Conservation (phyloP, 371 early-diverging fungal species). For the Mucor plumbeus region DNA sequence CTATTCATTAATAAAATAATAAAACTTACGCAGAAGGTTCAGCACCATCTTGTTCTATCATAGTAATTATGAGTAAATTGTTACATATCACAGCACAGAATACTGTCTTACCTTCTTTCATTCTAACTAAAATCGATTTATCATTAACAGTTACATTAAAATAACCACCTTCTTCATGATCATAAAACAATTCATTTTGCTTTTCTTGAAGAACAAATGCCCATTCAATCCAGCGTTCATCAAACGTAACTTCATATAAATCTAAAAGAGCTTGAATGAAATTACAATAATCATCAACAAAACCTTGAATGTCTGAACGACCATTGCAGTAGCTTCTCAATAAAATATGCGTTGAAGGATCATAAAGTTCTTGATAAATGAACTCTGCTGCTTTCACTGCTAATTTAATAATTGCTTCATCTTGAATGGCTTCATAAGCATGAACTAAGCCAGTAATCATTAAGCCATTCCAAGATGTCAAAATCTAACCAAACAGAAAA, state of each 20-base stretch:
- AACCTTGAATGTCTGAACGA: conserved; percentile 56
- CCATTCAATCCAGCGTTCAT: conserved; percentile 65
- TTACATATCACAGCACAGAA: neutral
- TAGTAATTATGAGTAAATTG: too few relatives aligned
- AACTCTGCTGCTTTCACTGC: conserved; percentile 60
- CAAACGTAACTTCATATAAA: conserved; percentile 60
- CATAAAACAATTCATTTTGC: conserved; percentile 66
- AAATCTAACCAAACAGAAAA: conserved; percentile 16
- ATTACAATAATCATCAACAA: conserved; percentile 66
- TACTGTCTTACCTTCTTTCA: conserved; percentile 62
- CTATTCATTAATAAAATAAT: neutral
- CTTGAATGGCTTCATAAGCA: conserved; percentile 45
- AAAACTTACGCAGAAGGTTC: conserved; percentile 61
- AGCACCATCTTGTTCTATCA: conserved; percentile 65
- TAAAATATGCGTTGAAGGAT: conserved; percentile 36
- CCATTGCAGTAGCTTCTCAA: conserved; percentile 58
- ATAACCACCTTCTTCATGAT: conserved; percentile 56
- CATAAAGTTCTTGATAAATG: conserved; percentile 52
- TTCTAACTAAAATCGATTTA: conserved; percentile 53
- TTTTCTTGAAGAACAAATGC: conserved; percentile 59
- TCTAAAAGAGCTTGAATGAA: conserved; percentile 61
- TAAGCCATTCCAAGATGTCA: conserved; percentile 64
- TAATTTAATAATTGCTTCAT: conserved; percentile 30
- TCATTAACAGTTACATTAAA: conserved; percentile 54
- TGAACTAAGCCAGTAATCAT: conserved; percentile 61